A percentile compares a stretch with the other conserved stretches of the same genome.
Conservation (phyloP, 768 basidiomycete genomes). For the Suillus fuscotomentosus region DNA sequence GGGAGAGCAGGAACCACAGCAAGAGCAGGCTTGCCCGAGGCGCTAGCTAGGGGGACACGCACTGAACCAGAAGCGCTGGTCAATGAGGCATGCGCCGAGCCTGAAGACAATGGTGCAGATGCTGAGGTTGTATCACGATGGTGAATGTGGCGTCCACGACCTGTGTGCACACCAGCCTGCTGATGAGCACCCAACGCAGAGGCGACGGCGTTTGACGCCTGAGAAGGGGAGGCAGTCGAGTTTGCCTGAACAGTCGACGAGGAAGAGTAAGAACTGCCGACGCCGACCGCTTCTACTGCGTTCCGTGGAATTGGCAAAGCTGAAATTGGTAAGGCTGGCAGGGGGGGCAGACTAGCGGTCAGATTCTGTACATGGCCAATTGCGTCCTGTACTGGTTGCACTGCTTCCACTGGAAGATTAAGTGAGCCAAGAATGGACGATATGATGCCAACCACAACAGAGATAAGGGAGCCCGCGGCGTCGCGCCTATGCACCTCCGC, state of each 20-base stretch:
- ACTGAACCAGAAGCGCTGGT: not conserved
- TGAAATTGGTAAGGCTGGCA: not conserved
- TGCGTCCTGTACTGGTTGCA: not conserved
- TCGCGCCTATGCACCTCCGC: not conserved
- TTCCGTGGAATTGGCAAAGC: not conserved
- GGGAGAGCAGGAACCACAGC: not conserved
- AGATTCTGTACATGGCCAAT: not conserved
- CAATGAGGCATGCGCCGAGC: not conserved
- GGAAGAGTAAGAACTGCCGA: not conserved
- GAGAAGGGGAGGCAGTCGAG: not conserved
- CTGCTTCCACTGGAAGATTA: not conserved
- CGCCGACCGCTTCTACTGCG: not conserved
- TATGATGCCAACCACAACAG: rapidly evolving
- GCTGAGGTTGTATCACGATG: not conserved
- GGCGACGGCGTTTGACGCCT: not conserved
- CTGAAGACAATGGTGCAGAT: not conserved
- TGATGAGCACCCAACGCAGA: not conserved
- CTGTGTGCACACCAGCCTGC: not conserved
- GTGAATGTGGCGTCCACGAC: not conserved
- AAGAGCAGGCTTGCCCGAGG: not conserved
- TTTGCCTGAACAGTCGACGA: not conserved
- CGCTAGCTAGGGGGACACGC: not conserved
- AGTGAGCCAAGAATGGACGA: not conserved
- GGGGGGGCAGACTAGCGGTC: not conserved
- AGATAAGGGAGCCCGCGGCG: not conserved